phyloP scores from a whole-genome alignment of 768 basidiomycete species.

The Agaricus blazei region DNA sequence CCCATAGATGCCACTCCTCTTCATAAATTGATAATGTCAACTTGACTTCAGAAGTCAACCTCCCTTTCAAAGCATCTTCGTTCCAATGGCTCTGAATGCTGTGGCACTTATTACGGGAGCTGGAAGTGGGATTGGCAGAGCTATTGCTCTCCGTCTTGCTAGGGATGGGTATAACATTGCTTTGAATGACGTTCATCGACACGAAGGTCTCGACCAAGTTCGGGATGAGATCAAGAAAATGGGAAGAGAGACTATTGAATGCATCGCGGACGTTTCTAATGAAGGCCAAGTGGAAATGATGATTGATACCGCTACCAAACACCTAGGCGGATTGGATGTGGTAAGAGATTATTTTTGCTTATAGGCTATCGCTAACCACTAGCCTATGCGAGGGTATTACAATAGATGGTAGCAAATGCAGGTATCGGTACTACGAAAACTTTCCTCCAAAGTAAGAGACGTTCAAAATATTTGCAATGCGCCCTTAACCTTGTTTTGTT shows the following conservation, averaged over 20 bases:
- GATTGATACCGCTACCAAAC: constrained; percentile 11
- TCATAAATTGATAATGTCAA: too few species aligned
- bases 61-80: too few species aligned
- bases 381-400: neutral
- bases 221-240: constrained; percentile 9
- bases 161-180: constrained; percentile 37
- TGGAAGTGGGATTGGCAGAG: constrained; percentile 41
- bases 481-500: too few species aligned
- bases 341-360: constrained; percentile 4
- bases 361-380: neutral
- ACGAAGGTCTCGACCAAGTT: constrained; percentile 10
- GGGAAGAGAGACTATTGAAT: constrained; percentile 9
- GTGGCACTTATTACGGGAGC: constrained; percentile 41
- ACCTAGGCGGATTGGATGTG: constrained; percentile 17
- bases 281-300: constrained; percentile 15
- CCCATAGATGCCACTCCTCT: too few species aligned
- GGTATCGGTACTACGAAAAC: neutral
- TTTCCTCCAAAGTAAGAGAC: neutral
- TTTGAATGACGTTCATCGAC: constrained; percentile 28
- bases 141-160: constrained; percentile 39
- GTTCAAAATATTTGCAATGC: too few species aligned
- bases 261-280: constrained; percentile 13
- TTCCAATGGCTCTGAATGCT: too few species aligned
- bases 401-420: constrained; percentile 10
- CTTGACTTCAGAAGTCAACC: too few species aligned